Evolutionary conservation across 768 basidiomycete genomes (phyloP), one percentile per base, ranked within the genome.

Genomic region (Calocybe indica): DNA sequence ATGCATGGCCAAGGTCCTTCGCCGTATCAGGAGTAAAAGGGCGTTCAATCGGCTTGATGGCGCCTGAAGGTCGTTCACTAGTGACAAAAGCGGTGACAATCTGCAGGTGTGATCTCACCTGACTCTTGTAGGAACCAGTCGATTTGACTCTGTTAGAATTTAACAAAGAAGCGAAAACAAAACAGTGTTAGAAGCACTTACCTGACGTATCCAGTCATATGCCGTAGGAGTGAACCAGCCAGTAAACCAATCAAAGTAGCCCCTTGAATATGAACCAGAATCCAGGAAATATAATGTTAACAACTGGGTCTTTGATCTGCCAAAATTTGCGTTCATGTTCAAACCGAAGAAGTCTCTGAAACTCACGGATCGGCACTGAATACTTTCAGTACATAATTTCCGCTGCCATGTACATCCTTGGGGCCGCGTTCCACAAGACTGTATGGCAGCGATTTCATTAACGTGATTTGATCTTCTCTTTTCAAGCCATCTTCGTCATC

Each of bases 211-310:
- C 73, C 83, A 96, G 61, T 96, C 93, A 58, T 92, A 94, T 48
- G 83, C 87, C 0, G 83, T 79, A 1, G 84, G 75, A n/a, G 63
- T 70, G 48, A 82, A 78, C 51, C 82, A 75, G 2, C 77, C 85
- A 46, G 84, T 78, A 66, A 76, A 82, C 22, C 22, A 22, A 54
- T 83, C 77, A 29, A 73, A 60, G 37, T 74, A 62, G 0, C 84
- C 81, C 32, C 69, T 77, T 1, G 80, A 74, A 63, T 92, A 93
- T 1, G 82, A 69, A 7, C 89, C 89, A 1, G 92, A 92, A 60
- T 97, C 93, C 48, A 97, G 65, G 72, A 95, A 89, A 63, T 95
- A 97, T 2, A 97, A 61, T 0, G 92, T 92, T 52, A 95, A 70
- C n/a, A 93, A 71, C 52, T 94, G 92, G 1, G 83, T 92, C 64